These are phyloP conservation scores for Clitopilus hobsonii DNA, from an alignment of 768 basidiomycete species.

Conservation along the genomic window DNA sequence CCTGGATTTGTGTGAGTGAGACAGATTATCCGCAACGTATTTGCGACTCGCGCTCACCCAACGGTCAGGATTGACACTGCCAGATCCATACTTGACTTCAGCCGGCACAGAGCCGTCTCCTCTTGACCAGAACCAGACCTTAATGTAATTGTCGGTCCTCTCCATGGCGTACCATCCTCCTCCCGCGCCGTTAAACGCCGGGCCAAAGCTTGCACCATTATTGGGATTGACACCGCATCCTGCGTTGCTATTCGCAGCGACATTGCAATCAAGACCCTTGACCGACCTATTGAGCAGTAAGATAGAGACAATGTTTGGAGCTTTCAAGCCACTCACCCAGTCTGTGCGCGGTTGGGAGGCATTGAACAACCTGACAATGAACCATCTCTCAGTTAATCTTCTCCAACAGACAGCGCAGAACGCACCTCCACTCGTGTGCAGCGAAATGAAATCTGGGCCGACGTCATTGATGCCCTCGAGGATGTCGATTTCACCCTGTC, in stretches of 20 bases:
- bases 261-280: slow-evolving; percentile 34
- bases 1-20: slow-evolving; percentile 29
- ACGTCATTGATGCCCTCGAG: slow-evolving; percentile 37
- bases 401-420: neutral
- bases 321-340: slow-evolving; percentile 32
- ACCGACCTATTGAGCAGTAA: slow-evolving; percentile 15
- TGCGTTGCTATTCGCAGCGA: slow-evolving; percentile 32
- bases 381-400: neutral
- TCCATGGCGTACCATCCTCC: slow-evolving; percentile 70
- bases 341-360: slow-evolving; percentile 31
- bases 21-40: neutral
- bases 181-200: slow-evolving; percentile 49
- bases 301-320: neutral
- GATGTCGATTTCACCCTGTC: slow-evolving; percentile 35
- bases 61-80: slow-evolving; percentile 36
- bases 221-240: slow-evolving; percentile 41
- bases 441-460: slow-evolving; percentile 27
- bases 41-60: slow-evolving; percentile 37
- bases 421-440: slow-evolving; percentile 29
- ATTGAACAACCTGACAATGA: slow-evolving; percentile 32
- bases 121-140: slow-evolving; percentile 73
- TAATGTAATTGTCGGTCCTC: slow-evolving; percentile 49
- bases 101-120: slow-evolving; percentile 39
- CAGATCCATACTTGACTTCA: slow-evolving; percentile 40
- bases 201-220: slow-evolving; percentile 44